These are phyloP conservation scores for Coffea eugenioides DNA, from an alignment of 257 asterid species.

Conservation along the genomic window DNA sequence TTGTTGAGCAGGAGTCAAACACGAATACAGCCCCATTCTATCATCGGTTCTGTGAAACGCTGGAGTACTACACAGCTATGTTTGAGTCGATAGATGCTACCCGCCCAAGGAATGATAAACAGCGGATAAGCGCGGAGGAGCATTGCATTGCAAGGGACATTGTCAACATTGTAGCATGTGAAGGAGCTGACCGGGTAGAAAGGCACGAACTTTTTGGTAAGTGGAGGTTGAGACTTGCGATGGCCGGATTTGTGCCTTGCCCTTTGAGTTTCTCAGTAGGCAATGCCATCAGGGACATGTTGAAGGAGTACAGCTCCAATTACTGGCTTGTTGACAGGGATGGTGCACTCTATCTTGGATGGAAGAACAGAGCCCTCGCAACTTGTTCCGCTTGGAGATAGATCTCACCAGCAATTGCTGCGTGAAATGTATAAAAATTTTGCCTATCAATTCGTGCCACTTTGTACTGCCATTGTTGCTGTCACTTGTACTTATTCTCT, in stretches of 20 bases:
- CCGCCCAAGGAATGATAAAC: slow-evolving; percentile 62
- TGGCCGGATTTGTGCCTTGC: slow-evolving; percentile 71
- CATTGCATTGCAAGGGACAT: slow-evolving; percentile 81
- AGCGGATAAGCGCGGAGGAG: slow-evolving; percentile 74
- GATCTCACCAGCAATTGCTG: not conserved
- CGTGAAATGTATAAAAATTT: not conserved
- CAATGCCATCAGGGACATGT: slow-evolving; percentile 43
- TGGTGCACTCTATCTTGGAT: slow-evolving; percentile 76
- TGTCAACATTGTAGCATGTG: slow-evolving; percentile 83
- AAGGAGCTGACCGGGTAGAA: slow-evolving; percentile 78
- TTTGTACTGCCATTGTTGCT: not conserved
- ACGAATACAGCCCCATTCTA: slow-evolving; percentile 73
- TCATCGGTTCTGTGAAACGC: slow-evolving; percentile 65
- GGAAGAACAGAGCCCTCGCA: slow-evolving; percentile 72
- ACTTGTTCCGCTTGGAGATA: slow-evolving; percentile 84
- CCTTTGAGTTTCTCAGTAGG: slow-evolving; percentile 65
- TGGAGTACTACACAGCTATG: slow-evolving; percentile 85
- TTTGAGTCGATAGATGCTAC: slow-evolving; percentile 82
- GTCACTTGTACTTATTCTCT: slow-evolving; percentile 10
- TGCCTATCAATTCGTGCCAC: not conserved
- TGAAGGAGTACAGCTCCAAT: slow-evolving; percentile 61
- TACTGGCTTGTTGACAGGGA: slow-evolving; percentile 49
- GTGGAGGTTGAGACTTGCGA: slow-evolving; percentile 67
- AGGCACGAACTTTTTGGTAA: slow-evolving; percentile 87
- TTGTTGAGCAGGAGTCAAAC: slow-evolving; percentile 88